Conservation (phyloP, 2,329 filamentous ascomycete genomes). For the Colletotrichum incanum region DNA sequence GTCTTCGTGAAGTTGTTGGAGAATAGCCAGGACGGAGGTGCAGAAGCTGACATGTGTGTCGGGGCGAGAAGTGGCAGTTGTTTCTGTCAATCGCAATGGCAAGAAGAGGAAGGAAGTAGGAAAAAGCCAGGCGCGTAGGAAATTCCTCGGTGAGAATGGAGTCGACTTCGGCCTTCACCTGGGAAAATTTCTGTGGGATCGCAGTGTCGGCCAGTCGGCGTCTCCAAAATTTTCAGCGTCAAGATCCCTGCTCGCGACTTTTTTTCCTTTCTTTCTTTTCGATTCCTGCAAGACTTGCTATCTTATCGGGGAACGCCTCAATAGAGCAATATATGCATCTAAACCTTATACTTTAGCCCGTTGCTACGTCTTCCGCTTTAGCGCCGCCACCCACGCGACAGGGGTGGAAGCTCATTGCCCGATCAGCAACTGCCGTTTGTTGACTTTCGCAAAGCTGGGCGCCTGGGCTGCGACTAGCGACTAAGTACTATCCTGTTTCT, state of each 20-base stretch:
- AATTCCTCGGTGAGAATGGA: slow-evolving; percentile 32
- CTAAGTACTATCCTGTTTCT: slow-evolving; percentile 26
- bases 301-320: slow-evolving; percentile 22
- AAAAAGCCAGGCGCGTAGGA: slow-evolving; percentile 1
- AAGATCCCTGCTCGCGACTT: slow-evolving; percentile 38
- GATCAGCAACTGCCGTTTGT: slow-evolving; percentile 41
- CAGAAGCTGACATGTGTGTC: slow-evolving; percentile 52
- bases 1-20: slow-evolving; percentile 56
- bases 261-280: background rate
- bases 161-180: slow-evolving; percentile 32
- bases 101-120: slow-evolving; percentile 2
- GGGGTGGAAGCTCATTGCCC: slow-evolving; percentile 42
- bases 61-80: background rate
- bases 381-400: slow-evolving; percentile 26
- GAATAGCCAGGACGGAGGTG: slow-evolving; percentile 61
- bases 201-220: slow-evolving; percentile 18
- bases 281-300: background rate
- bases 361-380: slow-evolving; percentile 30
- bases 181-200: slow-evolving; percentile 42
- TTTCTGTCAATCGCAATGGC: slow-evolving; percentile 1
- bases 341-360: slow-evolving; percentile 1
- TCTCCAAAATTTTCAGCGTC: slow-evolving; percentile 37
- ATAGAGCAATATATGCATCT: slow-evolving; percentile 27
- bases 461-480: slow-evolving; percentile 13
- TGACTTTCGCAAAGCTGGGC: slow-evolving; percentile 40